A percentile compares a stretch with the other conserved stretches of the same genome.
phyloP scores from a whole-genome alignment of 129 eudicot genomes.

The Cynara cardunculus region DNA sequence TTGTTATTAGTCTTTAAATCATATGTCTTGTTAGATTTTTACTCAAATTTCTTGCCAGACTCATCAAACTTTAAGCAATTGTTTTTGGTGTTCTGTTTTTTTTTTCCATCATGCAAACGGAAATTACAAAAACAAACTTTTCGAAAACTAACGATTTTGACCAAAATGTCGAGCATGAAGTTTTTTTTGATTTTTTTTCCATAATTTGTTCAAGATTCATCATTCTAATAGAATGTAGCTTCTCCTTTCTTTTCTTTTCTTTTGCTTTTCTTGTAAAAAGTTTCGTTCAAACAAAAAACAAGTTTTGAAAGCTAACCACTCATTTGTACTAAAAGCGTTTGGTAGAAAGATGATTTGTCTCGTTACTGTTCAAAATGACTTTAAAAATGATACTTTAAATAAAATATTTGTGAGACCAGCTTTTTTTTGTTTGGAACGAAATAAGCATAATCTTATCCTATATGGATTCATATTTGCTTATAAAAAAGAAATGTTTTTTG shows the following conservation, averaged over 20 bases:
- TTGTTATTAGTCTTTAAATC: not conserved
- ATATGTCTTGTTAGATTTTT: not conserved
- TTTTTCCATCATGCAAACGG: not conserved
- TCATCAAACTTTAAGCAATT: not conserved
- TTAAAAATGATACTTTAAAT: not conserved
- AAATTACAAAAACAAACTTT: not conserved
- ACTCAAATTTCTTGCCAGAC: not conserved
- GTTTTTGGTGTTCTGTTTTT: not conserved
- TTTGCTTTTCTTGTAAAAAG: constrained; percentile 7
- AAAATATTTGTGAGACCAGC: not conserved
- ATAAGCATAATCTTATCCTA: not conserved
- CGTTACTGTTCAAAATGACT: not conserved
- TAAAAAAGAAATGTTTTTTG: not conserved
- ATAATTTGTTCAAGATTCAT: not conserved
- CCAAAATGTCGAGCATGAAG: not conserved
- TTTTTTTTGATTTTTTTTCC: not conserved
- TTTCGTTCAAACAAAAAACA: constrained; percentile 5
- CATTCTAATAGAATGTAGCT: not conserved
- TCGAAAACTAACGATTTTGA: not conserved
- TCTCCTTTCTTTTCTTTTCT: not conserved
- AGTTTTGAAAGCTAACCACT: constrained; percentile 12
- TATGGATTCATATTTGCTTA: not conserved
- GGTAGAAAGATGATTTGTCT: not conserved
- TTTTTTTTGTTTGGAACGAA: not conserved
- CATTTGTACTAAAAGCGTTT: not conserved